Percentiles rank a stretch among this genome's conserved stretches.
Conservation (phyloP, 768 basidiomycete species). For the Termitomyces sp. region DNA sequence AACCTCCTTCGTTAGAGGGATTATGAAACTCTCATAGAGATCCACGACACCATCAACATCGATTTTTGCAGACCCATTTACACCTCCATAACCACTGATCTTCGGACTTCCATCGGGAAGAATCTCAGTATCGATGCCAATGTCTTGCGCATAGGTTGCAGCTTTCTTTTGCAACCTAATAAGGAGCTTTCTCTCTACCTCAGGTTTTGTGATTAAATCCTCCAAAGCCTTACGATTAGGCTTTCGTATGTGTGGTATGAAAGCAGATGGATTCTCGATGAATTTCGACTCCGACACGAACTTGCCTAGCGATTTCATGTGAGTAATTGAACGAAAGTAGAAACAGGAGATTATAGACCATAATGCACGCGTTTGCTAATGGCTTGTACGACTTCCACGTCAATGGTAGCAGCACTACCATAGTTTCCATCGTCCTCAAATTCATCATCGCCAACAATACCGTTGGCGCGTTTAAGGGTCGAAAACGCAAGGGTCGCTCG, state of each 20-base stretch:
- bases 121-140: conserved; percentile 57
- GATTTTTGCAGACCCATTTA: conserved; percentile 54
- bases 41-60: conserved; percentile 91
- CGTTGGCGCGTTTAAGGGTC: conserved; percentile 57
- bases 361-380: conserved; percentile 98
- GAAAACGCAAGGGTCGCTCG: conserved; percentile 64
- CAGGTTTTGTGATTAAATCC: conserved; percentile 93
- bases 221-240: conserved; percentile 77
- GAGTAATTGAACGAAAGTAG: not conserved
- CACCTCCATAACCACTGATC: conserved; percentile 26
- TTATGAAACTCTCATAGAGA: conserved; percentile 92
- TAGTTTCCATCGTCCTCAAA: conserved; percentile 96
- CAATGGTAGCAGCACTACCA: conserved; percentile 90
- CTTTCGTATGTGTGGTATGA: conserved; percentile 85
- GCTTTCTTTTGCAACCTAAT: conserved; percentile 83
- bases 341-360: conserved; percentile 40
- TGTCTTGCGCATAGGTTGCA: conserved; percentile 73
- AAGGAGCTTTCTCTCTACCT: conserved; percentile 84
- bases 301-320: conserved; percentile 60
- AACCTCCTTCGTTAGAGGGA: conserved; percentile 96
- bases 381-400: conserved; percentile 96
- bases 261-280: conserved; percentile 73
- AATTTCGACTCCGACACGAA: conserved; percentile 99
- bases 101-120: conserved; percentile 9
- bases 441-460: conserved; percentile 62